A percentile compares a stretch with the other conserved stretches of the same genome.
These are phyloP conservation scores for Cryptococcus jaspeensis DNA, from an alignment of 1,284 basidiomycete species.

Conservation along the genomic window DNA sequence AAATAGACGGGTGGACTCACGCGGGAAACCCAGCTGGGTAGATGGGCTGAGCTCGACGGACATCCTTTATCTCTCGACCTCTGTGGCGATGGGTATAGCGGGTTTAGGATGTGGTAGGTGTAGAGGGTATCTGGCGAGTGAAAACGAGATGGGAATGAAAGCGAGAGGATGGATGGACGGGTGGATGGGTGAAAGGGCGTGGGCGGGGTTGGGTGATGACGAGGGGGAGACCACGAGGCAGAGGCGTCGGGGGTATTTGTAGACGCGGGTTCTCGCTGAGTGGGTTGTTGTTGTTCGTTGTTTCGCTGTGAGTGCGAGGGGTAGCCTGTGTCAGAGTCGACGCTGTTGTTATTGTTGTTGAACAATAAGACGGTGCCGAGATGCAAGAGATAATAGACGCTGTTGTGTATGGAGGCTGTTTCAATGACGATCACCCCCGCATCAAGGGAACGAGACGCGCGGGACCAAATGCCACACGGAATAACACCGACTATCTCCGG, in stretches of 20 bases:
- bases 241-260: slow-evolving; percentile 14
- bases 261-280: too few relatives aligned
- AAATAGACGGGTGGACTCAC: slow-evolving; percentile 46
- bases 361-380: too few relatives aligned
- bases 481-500: too few relatives aligned
- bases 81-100: background rate
- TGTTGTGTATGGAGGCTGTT: too few relatives aligned
- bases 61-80: slow-evolving; percentile 34
- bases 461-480: too few relatives aligned
- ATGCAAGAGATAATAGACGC: too few relatives aligned
- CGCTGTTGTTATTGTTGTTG: too few relatives aligned
- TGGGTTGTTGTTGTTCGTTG: too few relatives aligned
- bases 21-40: slow-evolving; percentile 57
- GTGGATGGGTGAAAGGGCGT: slow-evolving; percentile 53
- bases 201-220: slow-evolving; percentile 19
- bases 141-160: slow-evolving; percentile 53
- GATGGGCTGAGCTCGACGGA: slow-evolving; percentile 55
- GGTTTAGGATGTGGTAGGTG: background rate
- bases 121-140: slow-evolving; percentile 50
- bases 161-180: slow-evolving; percentile 55
- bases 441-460: too few relatives aligned
- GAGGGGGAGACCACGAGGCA: slow-evolving; percentile 25
- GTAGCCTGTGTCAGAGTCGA: too few relatives aligned
- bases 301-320: too few relatives aligned
- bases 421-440: too few relatives aligned